These are phyloP conservation scores for Lentinula guzmanii DNA, from an alignment of 768 basidiomycete species.

Conservation along the genomic window DNA sequence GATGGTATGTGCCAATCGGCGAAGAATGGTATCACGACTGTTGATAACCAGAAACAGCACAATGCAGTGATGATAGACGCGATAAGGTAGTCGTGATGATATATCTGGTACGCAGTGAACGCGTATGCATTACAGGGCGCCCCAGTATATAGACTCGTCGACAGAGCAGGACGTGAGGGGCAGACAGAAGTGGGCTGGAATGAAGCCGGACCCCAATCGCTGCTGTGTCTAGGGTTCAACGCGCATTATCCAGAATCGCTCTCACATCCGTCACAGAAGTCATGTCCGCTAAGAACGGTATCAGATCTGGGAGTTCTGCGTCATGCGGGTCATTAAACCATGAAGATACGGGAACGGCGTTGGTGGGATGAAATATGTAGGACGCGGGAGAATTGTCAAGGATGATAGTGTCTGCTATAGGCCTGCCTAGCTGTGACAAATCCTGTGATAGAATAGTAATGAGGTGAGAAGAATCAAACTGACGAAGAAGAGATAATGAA, in stretches of 20 bases:
- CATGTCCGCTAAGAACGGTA: slow-evolving; percentile 64
- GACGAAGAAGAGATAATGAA: slow-evolving; percentile 22
- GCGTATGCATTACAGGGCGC: not conserved
- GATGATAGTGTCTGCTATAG: slow-evolving; percentile 64
- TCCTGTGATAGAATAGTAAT: slow-evolving; percentile 34
- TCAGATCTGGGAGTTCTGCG: slow-evolving; percentile 64
- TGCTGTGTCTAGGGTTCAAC: slow-evolving; percentile 6
- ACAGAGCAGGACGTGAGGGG: not conserved
- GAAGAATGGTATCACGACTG: not conserved
- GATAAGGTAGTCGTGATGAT: not conserved
- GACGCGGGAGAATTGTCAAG: slow-evolving; percentile 76
- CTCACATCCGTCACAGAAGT: slow-evolving; percentile 47
- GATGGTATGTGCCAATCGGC: not conserved
- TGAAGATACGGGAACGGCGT: slow-evolving; percentile 70
- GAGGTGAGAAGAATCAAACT: not conserved
- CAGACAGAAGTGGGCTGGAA: too few relatives aligned
- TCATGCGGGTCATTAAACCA: slow-evolving; percentile 81
- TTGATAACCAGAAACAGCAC: not conserved
- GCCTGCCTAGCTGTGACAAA: slow-evolving; percentile 68
- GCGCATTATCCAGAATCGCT: slow-evolving; percentile 46
- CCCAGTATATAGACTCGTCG: not conserved
- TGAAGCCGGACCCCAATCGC: not conserved
- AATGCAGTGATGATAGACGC: not conserved
- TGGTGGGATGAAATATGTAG: slow-evolving; percentile 79
- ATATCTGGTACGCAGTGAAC: not conserved